Base-by-base conservation (phyloP, 164 flowering plant species). In the Euptelea pleiosperma region DNA sequence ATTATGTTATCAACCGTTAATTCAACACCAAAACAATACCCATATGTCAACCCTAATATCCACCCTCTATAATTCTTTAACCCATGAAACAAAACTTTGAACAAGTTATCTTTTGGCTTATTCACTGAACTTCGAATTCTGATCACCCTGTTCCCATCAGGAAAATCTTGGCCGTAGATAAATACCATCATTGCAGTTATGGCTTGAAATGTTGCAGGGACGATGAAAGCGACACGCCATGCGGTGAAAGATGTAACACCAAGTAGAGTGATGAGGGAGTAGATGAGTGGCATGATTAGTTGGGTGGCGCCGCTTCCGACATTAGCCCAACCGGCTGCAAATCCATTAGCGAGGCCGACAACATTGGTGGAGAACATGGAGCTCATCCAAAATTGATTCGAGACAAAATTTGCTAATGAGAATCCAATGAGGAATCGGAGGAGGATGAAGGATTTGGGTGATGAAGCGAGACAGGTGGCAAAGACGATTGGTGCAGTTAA, bases 371-470 rank as follows among this genome's bases (percentile, higher is more conserved):
- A 73, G 67, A 84, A 84, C 90, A 84, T 84, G 45, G 77, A 76
- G 64, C 75, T 78, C 83, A 79, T 84, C 86, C 86, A 84, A 61
- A 71, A 82, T 67, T 84, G 90, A 64, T 71, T 78, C 24, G 90
- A 70, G 4, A 82, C 82, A 64, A 84, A 84, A 62, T 78, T 84
- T 8, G 85, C 90, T 1, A 84, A 30, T 0, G 69, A 79, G 28
- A 84, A 77, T 9, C 90, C 86, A 5, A 75, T 70, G 22, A 79
- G 74, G 60, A 82, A 84, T 31, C 89, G 77, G 3, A 78, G 28
- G 19, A 75, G 24, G 29, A 80, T 70, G 67, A 81, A 84, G 2
- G 66, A 22, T 0, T 1, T 19, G 2, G 89, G 66, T 0, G 81
- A 60, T 6, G 75, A 44, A 45, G 73, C 48, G 5, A 81, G 63